Percentiles rank a stretch among this genome's conserved stretches.
Evolutionary conservation across 805 yeast species (phyloP).

Genomic region (Saccharomycopsis microspora): DNA sequence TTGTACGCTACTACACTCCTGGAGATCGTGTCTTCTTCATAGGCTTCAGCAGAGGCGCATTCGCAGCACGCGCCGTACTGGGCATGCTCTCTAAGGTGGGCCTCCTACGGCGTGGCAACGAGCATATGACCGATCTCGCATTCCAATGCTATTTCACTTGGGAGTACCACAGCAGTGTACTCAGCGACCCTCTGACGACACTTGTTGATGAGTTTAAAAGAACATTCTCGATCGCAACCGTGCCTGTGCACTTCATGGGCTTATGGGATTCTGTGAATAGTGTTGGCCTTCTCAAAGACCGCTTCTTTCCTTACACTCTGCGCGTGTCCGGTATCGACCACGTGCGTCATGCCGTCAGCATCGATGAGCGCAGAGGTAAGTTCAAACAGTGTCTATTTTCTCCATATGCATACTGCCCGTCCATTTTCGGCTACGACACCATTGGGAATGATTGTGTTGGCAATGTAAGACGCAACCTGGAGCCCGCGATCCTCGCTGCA

Average conservation of each 20-base stretch:
- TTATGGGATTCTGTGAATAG: constrained; percentile 62
- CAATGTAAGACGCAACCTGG: not conserved
- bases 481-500: not conserved
- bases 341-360: constrained; percentile 54
- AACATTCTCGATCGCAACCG: constrained; percentile 37
- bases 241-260: constrained; percentile 47
- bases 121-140: constrained; percentile 44
- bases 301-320: constrained; percentile 47
- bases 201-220: constrained; percentile 41
- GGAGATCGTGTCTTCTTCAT: constrained; percentile 45
- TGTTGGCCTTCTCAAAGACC: constrained; percentile 47
- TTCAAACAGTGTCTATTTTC: constrained; percentile 46
- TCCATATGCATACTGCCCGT: constrained; percentile 29
- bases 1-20: constrained; percentile 34
- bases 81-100: constrained; percentile 63
- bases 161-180: constrained; percentile 24
- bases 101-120: constrained; percentile 40
- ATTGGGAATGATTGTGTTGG: constrained; percentile 6
- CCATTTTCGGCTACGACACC: constrained; percentile 17
- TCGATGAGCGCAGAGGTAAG: constrained; percentile 57
- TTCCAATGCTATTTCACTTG: constrained; percentile 53
- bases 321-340: constrained; percentile 40
- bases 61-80: constrained; percentile 49
- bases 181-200: constrained; percentile 23
- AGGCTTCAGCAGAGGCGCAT: constrained; percentile 59